phyloP scores from a whole-genome alignment of 2,329 filamentous ascomycete genomes.

The Aspergillus sp. region DNA sequence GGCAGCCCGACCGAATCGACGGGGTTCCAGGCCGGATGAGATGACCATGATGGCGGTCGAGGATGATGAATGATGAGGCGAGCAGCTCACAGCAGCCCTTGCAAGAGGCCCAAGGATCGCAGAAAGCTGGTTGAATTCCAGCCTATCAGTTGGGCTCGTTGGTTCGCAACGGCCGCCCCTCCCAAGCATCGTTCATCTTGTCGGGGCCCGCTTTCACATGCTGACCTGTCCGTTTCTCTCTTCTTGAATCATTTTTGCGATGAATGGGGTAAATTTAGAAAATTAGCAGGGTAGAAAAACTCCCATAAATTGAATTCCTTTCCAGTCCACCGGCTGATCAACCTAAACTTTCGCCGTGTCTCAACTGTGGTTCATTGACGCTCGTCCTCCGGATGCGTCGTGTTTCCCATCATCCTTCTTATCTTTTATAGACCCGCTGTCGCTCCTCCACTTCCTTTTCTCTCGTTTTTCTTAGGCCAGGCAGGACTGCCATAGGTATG shows the following conservation, averaged over 20 bases:
- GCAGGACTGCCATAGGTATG: neutral
- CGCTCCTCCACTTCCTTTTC: neutral
- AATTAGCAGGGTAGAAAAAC: neutral
- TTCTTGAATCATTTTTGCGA: neutral
- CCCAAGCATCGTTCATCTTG: neutral
- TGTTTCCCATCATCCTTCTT: neutral
- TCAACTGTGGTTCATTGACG: constrained; percentile 13
- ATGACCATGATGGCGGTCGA: constrained; percentile 8
- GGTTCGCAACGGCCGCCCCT: neutral
- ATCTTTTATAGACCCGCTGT: neutral
- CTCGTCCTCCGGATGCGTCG: constrained; percentile 7
- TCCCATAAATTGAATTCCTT: neutral
- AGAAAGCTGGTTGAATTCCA: neutral
- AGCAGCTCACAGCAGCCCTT: neutral
- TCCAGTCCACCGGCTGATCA: neutral
- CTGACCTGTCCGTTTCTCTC: too few relatives aligned
- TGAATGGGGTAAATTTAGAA: neutral
- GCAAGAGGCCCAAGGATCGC: too few relatives aligned
- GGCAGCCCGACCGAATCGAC: neutral
- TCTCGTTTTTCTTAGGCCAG: neutral
- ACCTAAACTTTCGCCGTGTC: neutral
- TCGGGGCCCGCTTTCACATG: constrained; percentile 8
- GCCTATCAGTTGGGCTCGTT: constrained; percentile 4
- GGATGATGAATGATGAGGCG: neutral
- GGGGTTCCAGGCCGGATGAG: constrained; percentile 8